phyloP scores from a whole-genome alignment of 148 eudicot species.

The Amaranthus cruentus region DNA sequence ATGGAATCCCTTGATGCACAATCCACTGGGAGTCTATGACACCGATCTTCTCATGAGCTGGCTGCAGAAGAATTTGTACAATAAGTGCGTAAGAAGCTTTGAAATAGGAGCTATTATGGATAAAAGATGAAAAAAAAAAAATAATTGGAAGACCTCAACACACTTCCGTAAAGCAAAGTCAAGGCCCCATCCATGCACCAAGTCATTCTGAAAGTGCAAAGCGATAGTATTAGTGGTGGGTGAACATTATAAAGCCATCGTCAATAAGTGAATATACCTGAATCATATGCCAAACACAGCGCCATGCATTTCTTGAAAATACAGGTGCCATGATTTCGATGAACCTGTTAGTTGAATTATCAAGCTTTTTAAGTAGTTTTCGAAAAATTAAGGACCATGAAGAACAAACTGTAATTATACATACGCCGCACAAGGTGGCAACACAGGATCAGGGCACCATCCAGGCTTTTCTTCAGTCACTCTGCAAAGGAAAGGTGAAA shows the following conservation, averaged over 20 bases:
- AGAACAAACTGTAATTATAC: conserved; percentile 13
- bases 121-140: background rate
- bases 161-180: conserved; percentile 88
- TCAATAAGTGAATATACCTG: conserved; percentile 44
- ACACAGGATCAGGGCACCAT: conserved; percentile 69
- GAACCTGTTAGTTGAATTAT: conserved; percentile 40
- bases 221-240: background rate
- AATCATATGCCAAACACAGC: conserved; percentile 95
- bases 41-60: conserved; percentile 88
- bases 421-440: conserved; percentile 98
- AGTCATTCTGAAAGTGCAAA: conserved; percentile 52
- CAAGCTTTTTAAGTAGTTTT: background rate
- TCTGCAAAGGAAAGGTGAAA: conserved; percentile 30
- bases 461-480: conserved; percentile 70
- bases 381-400: background rate
- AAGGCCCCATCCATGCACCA: conserved; percentile 96
- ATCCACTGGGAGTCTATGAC: conserved; percentile 87
- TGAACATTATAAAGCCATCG: background rate
- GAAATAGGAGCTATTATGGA: background rate
- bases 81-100: background rate
- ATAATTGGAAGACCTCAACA: conserved; percentile 46
- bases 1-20: conserved; percentile 72
- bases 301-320: conserved; percentile 84
- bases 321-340: conserved; percentile 97
- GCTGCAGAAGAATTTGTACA: conserved; percentile 16